Conservation (phyloP, 2,329 filamentous ascomycete species). For the Didymellaceae sp. region DNA sequence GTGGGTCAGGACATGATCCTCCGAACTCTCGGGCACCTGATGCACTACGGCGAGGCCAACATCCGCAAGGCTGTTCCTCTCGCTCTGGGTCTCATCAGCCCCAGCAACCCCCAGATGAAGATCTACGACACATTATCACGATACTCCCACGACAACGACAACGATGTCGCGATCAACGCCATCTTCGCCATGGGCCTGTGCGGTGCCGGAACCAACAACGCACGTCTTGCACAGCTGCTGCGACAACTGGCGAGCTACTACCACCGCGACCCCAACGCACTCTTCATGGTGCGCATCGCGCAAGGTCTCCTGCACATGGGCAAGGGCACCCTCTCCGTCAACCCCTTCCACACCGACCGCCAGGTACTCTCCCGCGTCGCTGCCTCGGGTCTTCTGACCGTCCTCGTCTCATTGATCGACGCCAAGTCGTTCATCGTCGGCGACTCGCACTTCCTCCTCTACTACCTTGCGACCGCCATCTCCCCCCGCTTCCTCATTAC, state of each 20-base stretch:
- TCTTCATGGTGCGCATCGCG: conserved; percentile 99
- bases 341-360: conserved; percentile 98
- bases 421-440: conserved; percentile 82
- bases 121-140: conserved; percentile 97
- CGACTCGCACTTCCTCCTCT: conserved; percentile 88
- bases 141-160: conserved; percentile 98
- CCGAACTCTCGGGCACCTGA: conserved; percentile 94
- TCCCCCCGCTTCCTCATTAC: conserved; percentile 96
- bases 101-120: conserved; percentile 99
- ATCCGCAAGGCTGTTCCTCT: conserved; percentile 95
- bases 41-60: conserved; percentile 98
- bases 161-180: conserved; percentile 96
- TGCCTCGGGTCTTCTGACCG: conserved; percentile 85
- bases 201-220: conserved; percentile 97
- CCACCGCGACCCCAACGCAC: conserved; percentile 90
- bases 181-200: conserved; percentile 99
- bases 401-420: conserved; percentile 92
- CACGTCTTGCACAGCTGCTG: conserved; percentile 89
- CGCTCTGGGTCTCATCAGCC: conserved; percentile 94
- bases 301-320: conserved; percentile 98
- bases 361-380: conserved; percentile 93
- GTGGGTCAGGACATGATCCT: conserved; percentile 99
- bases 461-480: conserved; percentile 97
- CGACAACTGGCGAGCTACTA: conserved; percentile 97
- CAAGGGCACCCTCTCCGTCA: conserved; percentile 94